Evolutionary conservation across 116 monocot genomes (phyloP), one percentile per base, ranked within the genome.

Genomic region (Trichopus zeylanicus): DNA sequence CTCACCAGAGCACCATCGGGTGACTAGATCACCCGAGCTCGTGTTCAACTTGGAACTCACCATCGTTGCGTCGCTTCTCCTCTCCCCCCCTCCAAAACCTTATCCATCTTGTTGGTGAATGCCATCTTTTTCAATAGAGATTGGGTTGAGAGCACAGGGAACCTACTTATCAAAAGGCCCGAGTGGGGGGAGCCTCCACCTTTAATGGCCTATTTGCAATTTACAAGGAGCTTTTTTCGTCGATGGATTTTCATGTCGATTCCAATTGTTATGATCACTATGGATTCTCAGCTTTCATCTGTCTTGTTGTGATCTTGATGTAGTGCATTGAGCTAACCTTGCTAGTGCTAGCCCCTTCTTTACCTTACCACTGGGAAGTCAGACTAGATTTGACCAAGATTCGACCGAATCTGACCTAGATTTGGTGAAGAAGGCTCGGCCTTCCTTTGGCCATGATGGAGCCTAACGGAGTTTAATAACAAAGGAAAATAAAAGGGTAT

Each of bases 121-220:
- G 89, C 72, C 3, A 74, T 95, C 49, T 86, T 95, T 72, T 95
- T 95, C 81, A 78, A 68, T 10, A 90, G 94, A 30, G 94, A 95
- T 55, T 67, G 76, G 26, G 74, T 84, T 19, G 70, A 78, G 28
- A 78, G 81, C 30, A 83, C 78, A 31, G 79, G 83, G 22, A 67
- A 78, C 49, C 51, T 66, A 28, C 62, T 74, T 27, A 71, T 95
- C 60, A 83, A 95, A 48, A 62, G 78, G 81, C 64, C 89, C 89
- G 89, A 90, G 79, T 95, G 56, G 57, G 89, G 27, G 81, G 76
- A 18, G 83, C 94, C 6, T 69, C 89, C 37, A 63, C 75, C 29
- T 89, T 81, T 63, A 66, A 48, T 23, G 89, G 89, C 0, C 66
- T 86, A 6, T 86, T 94, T 26, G 89, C 94, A 3, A 69, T 94